Conservation (phyloP, 192 early-diverging fungal genomes). For the Allomyces javanicus region DNA sequence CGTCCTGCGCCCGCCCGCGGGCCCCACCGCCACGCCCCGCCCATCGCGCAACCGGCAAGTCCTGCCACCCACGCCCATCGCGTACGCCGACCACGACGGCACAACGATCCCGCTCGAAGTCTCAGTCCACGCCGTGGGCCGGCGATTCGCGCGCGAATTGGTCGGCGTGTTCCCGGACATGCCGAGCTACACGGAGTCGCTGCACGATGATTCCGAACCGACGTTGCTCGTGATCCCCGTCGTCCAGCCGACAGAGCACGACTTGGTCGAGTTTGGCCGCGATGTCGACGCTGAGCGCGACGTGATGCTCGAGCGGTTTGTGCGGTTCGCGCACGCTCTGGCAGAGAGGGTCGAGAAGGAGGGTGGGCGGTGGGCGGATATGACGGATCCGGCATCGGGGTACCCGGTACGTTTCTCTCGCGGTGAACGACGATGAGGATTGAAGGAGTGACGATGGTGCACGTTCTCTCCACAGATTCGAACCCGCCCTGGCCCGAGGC, state of each 20-base stretch:
- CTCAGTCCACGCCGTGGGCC: not conserved
- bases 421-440: not conserved
- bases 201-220: not conserved
- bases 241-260: not conserved
- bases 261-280: not conserved
- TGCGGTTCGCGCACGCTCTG: not conserved
- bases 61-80: not conserved
- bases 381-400: slow-evolving; percentile 81
- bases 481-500: slow-evolving; percentile 43
- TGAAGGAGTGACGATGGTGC: not conserved
- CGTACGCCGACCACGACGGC: not conserved
- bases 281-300: not conserved
- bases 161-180: not conserved
- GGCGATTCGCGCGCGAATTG: not conserved
- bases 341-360: not conserved
- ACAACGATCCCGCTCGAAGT: not conserved
- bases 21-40: too few relatives aligned
- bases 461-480: slow-evolving; percentile 16
- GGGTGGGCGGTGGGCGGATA: slow-evolving; percentile 62
- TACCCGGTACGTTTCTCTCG: slow-evolving; percentile 33
- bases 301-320: not conserved
- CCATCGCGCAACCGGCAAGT: not conserved
- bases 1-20: too few relatives aligned
- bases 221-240: not conserved
- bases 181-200: not conserved